These are phyloP conservation scores for Kurtzmaniella quercitrusa DNA, from an alignment of 1,139 yeast genomes.

Conservation along the genomic window DNA sequence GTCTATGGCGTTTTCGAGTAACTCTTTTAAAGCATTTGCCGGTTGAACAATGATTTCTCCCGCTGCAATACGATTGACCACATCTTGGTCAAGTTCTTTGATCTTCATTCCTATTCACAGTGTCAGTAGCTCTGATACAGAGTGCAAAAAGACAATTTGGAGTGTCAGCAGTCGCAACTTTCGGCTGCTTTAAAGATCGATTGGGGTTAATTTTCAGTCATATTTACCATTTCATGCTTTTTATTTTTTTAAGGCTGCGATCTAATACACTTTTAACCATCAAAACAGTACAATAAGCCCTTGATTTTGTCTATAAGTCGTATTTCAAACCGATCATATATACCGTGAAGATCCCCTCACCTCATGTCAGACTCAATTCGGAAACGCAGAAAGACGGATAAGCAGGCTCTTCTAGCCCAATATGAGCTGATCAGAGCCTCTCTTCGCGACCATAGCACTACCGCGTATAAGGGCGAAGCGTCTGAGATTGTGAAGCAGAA, in stretches of 20 bases:
- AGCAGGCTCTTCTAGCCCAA: slow-evolving; percentile 18
- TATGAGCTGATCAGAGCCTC: slow-evolving; percentile 24
- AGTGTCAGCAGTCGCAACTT: too few species aligned
- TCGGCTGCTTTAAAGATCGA: too few species aligned
- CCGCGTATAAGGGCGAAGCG: slow-evolving; percentile 36
- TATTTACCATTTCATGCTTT: too few species aligned
- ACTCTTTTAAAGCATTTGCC: slow-evolving; percentile 64
- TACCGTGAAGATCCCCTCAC: too few species aligned
- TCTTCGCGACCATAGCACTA: slow-evolving; percentile 19
- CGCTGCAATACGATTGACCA: slow-evolving; percentile 91
- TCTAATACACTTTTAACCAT: too few species aligned
- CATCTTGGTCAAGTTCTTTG: slow-evolving; percentile 55
- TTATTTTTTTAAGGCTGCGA: too few species aligned
- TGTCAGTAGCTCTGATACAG: background rate
- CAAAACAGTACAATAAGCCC: too few species aligned
- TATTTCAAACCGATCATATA: too few species aligned
- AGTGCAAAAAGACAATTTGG: too few species aligned
- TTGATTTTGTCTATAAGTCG: too few species aligned
- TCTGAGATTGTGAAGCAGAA: slow-evolving; percentile 22
- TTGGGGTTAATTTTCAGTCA: too few species aligned
- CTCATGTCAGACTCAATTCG: slow-evolving; percentile 9
- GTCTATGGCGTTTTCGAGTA: slow-evolving; percentile 54
- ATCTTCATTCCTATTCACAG: slow-evolving; percentile 13
- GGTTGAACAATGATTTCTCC: slow-evolving; percentile 96
- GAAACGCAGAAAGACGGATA: slow-evolving; percentile 11